Percentiles rank a stretch among this genome's conserved stretches.
phyloP scores from a whole-genome alignment of 2,329 filamentous ascomycete genomes.

The Talaromyces sp. region DNA sequence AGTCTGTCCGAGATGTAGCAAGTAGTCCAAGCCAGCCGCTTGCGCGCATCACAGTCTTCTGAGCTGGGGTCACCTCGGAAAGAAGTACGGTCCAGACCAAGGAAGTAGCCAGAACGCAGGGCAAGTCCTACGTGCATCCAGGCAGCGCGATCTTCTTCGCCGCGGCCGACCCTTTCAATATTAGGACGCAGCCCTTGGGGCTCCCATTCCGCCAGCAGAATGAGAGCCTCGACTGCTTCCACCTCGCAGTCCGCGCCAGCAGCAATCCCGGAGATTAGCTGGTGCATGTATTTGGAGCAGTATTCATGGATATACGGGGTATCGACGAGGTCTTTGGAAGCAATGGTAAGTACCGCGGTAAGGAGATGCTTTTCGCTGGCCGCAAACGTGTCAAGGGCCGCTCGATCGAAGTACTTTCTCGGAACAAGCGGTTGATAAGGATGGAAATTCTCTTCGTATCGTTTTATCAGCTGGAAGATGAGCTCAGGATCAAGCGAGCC shows the following conservation, averaged over 20 bases:
- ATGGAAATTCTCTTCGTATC: constrained; percentile 63
- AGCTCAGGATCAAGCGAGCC: constrained; percentile 45
- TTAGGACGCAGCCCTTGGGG: constrained; percentile 59
- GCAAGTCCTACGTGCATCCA: constrained; percentile 75
- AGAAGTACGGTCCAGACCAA: constrained; percentile 64
- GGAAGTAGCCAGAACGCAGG: constrained; percentile 64
- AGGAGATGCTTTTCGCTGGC: constrained; percentile 61
- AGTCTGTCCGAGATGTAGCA: constrained; percentile 64
- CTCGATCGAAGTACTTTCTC: constrained; percentile 52
- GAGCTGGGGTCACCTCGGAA: constrained; percentile 57
- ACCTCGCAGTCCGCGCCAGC: constrained; percentile 63
- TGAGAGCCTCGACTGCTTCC: constrained; percentile 64
- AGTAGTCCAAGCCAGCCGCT: constrained; percentile 63
- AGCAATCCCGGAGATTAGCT: constrained; percentile 60
- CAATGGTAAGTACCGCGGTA: constrained; percentile 65
- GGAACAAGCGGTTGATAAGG: constrained; percentile 66
- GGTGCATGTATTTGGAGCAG: constrained; percentile 66
- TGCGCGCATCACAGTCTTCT: constrained; percentile 57
- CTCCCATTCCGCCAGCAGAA: constrained; percentile 69
- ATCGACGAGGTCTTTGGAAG: constrained; percentile 64
- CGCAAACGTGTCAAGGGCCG: constrained; percentile 52
- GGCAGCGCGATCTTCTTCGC: constrained; percentile 67
- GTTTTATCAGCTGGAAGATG: constrained; percentile 49
- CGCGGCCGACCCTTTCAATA: constrained; percentile 61
- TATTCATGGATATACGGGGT: constrained; percentile 60